A percentile compares a stretch with the other conserved stretches of the same genome.
These are phyloP conservation scores for Boechera retrofracta DNA, from an alignment of 345 rosid species.

Conservation along the genomic window DNA sequence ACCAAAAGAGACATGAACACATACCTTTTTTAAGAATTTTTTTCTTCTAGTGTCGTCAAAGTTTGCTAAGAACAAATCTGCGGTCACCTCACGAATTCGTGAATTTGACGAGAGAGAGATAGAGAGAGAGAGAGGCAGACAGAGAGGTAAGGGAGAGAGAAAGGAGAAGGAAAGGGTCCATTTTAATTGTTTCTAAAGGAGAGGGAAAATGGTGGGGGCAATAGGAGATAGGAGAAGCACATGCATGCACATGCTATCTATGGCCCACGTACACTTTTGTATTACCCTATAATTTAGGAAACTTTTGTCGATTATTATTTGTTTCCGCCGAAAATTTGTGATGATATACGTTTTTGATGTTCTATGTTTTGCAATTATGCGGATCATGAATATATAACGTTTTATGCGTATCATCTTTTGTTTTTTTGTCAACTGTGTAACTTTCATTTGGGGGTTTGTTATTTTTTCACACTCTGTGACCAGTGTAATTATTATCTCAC, in stretches of 20 bases:
- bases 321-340: constrained; percentile 44
- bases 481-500: neutral
- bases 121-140: constrained; percentile 8
- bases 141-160: constrained; percentile 40
- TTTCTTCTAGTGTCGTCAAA: constrained; percentile 24
- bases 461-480: neutral
- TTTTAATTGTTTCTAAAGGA: constrained; percentile 38
- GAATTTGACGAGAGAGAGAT: constrained; percentile 27
- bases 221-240: constrained; percentile 42
- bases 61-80: constrained; percentile 26
- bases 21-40: constrained; percentile 27
- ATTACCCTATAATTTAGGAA: constrained; percentile 41
- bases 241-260: constrained; percentile 48
- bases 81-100: constrained; percentile 29
- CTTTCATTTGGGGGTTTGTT: neutral
- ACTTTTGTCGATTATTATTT: constrained; percentile 41
- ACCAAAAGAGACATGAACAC: constrained; percentile 38
- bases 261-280: constrained; percentile 39
- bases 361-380: neutral
- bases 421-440: neutral
- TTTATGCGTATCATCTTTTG: neutral
- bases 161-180: constrained; percentile 33
- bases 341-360: constrained; percentile 31
- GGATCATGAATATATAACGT: neutral
- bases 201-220: constrained; percentile 45